A percentile compares a stretch with the other conserved stretches of the same genome.
Evolutionary conservation across 768 basidiomycete species (phyloP).

Genomic region (Xerocomellus intermedius): DNA sequence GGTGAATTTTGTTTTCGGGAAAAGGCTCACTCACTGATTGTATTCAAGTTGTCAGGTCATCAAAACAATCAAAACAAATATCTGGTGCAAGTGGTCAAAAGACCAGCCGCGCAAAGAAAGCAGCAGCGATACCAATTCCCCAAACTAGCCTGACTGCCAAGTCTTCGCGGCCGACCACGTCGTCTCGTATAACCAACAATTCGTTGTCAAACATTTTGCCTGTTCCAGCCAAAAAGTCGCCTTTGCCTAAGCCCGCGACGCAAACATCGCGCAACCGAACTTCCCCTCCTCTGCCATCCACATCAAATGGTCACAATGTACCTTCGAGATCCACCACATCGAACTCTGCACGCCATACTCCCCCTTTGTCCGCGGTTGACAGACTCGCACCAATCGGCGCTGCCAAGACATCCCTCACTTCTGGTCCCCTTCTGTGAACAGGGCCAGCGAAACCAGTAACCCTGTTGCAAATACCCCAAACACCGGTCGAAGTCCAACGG

Average conservation of each 20-base stretch:
- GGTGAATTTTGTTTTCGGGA: background rate
- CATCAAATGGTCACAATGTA: background rate
- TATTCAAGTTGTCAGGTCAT: constrained; percentile 14
- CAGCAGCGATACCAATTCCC: background rate
- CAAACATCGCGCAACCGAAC: background rate
- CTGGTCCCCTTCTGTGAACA: constrained; percentile 7
- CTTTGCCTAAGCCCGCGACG: background rate
- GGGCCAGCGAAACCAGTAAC: background rate
- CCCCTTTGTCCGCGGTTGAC: constrained; percentile 11
- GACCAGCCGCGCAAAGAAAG: constrained; percentile 4
- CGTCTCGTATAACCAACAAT: constrained; percentile 20
- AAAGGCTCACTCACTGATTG: background rate
- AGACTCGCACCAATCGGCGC: constrained; percentile 36
- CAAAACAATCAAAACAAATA: constrained; percentile 9
- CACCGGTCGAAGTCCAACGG: background rate
- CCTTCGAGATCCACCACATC: background rate
- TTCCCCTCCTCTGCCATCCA: background rate
- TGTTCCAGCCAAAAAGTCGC: background rate
- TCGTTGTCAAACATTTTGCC: constrained; percentile 15
- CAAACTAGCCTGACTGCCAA: background rate
- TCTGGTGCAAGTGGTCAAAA: constrained; percentile 1
- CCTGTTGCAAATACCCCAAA: background rate
- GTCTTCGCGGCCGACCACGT: background rate
- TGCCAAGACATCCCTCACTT: constrained; percentile 27
- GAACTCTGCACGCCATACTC: background rate